phyloP scores from a whole-genome alignment of 2,329 filamentous ascomycete genomes.

The Diaporthe sp. region DNA sequence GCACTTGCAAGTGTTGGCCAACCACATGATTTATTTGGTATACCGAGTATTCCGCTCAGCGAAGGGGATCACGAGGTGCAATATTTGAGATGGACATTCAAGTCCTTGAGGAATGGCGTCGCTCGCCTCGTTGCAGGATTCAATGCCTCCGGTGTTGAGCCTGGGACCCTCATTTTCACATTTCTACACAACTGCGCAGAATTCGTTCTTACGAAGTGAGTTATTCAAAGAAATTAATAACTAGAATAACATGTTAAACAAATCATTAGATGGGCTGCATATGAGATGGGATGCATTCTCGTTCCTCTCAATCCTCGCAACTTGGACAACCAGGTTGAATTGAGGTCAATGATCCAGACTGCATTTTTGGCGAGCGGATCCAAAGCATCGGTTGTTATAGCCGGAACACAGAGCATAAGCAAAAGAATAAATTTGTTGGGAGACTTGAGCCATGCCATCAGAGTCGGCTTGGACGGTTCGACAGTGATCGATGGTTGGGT shows the following conservation, averaged over 20 bases:
- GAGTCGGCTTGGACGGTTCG: not conserved
- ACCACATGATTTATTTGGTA: not conserved
- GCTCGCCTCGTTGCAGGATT: not conserved
- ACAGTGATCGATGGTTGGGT: not conserved
- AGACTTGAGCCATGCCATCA: not conserved
- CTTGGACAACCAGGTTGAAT: not conserved
- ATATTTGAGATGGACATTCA: conserved; percentile 6
- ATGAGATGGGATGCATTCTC: not conserved
- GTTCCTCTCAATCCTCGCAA: not conserved
- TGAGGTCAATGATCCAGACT: conserved; percentile 5
- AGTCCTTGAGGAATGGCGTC: not conserved
- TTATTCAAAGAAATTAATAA: too few species aligned
- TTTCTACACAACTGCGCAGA: not conserved
- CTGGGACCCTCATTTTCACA: not conserved
- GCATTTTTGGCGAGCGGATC: not conserved
- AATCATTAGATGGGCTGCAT: not conserved
- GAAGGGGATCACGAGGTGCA: too few species aligned
- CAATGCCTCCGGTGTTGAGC: not conserved
- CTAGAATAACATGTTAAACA: not conserved
- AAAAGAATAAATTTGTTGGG: not conserved
- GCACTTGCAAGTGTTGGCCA: conserved; percentile 4
- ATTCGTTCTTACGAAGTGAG: not conserved
- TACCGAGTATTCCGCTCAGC: not conserved
- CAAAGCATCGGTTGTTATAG: not conserved
- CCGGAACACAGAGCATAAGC: not conserved